Evolutionary conservation across 352 stramenopile genomes (phyloP), one percentile per base, ranked within the genome.

Genomic region (Aphanomyces cochlioides): DNA sequence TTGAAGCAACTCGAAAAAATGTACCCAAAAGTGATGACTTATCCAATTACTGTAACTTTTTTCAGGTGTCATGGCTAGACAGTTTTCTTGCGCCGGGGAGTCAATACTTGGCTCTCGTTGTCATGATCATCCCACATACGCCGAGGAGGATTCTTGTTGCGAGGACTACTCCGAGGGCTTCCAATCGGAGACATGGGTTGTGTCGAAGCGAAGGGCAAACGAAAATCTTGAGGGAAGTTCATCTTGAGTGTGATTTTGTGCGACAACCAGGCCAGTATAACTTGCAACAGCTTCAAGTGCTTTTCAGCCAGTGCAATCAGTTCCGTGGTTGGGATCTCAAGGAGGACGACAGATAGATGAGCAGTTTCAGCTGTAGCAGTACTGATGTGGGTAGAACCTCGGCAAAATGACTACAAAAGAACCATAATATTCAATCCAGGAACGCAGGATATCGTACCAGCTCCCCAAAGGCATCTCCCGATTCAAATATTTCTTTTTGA

Each of bases 211-310:
- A 69, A 28, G 3, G 63, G 63, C 7, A 70, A 37, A 50, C 61
- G 64, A 17, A 56, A 61, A 28, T 70, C 47, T 21, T 64, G 53
- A 10, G 54, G 54, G 36, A 61, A n/a, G 54, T 61, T 61, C 64
- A 70, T 70, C 40, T 70, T 70, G 64, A 39, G n/a, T 19, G 64
- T 70, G 17, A 92, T 74, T 40, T 88, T 90, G 47, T 89, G 78
- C 0, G 85, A 79, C 28, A 95, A 74, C 87, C 85, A 95, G 21
- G 84, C 81, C n/a, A 95, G 69, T 12, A 93, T 72, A 1, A 92
- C 81, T 50, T 92, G 84, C 85, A 95, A 90, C 38, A 95, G 84
- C 47, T 95, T 86, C 21, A 86, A 75, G 53, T 95, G 87, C 8
- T 90, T 74, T 57, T 93, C 83, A 54, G 85, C 90, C 56, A 93